These are phyloP conservation scores for Chloroidium sp. DNA, from an alignment of 163 green algal species.

Conservation along the genomic window DNA sequence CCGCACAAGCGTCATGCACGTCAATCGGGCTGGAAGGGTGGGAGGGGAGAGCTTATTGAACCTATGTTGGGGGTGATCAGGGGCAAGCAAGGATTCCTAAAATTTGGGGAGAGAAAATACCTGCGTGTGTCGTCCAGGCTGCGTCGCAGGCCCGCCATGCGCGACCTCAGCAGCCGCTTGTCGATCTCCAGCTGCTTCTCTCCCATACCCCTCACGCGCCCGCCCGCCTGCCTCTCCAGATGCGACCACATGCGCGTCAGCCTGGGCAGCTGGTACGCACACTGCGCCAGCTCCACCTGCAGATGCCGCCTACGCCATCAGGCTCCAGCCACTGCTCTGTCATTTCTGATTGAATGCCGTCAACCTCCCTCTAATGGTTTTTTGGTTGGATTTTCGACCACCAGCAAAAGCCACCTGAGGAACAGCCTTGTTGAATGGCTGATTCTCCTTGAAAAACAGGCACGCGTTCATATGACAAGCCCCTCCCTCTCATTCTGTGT, in stretches of 20 bases:
- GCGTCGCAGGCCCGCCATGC: conserved; percentile 26
- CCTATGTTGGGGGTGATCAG: no score
- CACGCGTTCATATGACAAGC: no score
- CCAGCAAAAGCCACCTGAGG: neutral
- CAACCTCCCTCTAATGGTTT: neutral
- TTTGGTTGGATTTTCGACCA: neutral
- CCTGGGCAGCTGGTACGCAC: conserved; percentile 91
- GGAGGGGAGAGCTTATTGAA: neutral
- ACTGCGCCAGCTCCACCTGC: conserved; percentile 85
- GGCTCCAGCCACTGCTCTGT: neutral
- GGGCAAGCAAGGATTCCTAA: no score
- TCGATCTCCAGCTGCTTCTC: conserved; percentile 99
- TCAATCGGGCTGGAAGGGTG: neutral
- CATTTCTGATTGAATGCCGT: neutral
- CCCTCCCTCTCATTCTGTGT: no score
- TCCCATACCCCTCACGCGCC: conserved; percentile 69
- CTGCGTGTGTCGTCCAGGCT: conserved; percentile 31
- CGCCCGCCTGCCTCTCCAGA: conserved; percentile 23
- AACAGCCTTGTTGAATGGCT: neutral
- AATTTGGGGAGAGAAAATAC: neutral
- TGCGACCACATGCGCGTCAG: conserved; percentile 94
- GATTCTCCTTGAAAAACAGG: no score
- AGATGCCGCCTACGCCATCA: neutral
- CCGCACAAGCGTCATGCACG: no score
- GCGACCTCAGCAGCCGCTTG: conserved; percentile 73